These are phyloP conservation scores for Craspedostauros australis DNA, from an alignment of 108 stramenopile species.

Conservation along the genomic window DNA sequence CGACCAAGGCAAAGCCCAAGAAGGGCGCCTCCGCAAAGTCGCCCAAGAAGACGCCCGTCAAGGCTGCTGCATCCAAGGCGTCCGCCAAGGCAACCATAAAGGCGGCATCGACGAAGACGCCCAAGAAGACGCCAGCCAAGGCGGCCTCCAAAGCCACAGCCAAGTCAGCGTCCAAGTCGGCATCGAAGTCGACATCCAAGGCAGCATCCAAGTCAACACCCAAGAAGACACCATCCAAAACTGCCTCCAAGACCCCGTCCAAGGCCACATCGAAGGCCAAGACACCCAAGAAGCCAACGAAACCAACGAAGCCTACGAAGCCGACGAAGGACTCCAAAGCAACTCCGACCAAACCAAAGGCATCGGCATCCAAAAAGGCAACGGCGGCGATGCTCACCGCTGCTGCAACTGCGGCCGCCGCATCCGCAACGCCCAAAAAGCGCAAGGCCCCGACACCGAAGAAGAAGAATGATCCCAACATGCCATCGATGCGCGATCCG, in stretches of 20 bases:
- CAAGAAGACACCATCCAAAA: background rate
- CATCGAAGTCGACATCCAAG: too few species aligned
- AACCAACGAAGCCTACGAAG: background rate
- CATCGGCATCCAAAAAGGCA: background rate
- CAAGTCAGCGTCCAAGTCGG: background rate
- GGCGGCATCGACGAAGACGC: constrained; percentile 14
- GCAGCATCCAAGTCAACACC: background rate
- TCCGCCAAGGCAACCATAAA: background rate
- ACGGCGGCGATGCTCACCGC: too few species aligned
- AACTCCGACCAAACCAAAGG: background rate
- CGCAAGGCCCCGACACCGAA: too few species aligned
- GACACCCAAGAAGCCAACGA: background rate
- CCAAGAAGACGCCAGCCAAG: constrained; percentile 11
- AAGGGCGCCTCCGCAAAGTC: background rate
- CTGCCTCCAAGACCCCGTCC: too few species aligned
- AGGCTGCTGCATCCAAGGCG: constrained; percentile 5
- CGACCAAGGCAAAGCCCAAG: background rate
- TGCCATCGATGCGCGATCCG: constrained; percentile 53
- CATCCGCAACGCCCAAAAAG: background rate
- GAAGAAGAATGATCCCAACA: background rate
- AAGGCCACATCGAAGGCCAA: background rate
- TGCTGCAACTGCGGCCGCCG: background rate
- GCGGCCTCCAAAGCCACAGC: background rate
- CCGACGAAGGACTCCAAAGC: background rate
- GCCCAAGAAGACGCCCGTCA: background rate